Conservation (phyloP, 2,329 filamentous ascomycete species). For the Boeremia exigua region DNA sequence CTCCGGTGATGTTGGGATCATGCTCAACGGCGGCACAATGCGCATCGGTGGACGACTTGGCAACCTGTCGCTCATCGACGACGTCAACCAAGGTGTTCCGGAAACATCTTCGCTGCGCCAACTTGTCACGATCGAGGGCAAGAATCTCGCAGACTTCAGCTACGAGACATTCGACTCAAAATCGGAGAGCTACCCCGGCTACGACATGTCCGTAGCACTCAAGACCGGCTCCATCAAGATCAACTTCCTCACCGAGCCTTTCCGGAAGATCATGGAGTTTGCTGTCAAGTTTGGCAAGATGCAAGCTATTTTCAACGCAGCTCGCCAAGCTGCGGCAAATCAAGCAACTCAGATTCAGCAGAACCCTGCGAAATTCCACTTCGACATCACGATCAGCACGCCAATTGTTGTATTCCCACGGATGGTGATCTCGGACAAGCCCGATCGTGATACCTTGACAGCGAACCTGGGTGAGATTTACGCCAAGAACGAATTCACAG, state of each 20-base stretch:
- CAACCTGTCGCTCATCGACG: conserved; percentile 86
- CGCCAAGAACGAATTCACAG: conserved; percentile 89
- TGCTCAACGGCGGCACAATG: conserved; percentile 85
- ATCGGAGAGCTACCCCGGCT: conserved; percentile 83
- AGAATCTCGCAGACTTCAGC: conserved; percentile 94
- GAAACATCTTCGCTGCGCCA: conserved; percentile 81
- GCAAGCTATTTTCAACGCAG: conserved; percentile 98
- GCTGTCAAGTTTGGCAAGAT: conserved; percentile 99
- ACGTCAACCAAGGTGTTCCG: conserved; percentile 88
- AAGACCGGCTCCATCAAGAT: conserved; percentile 94
- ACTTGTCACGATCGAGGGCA: conserved; percentile 91
- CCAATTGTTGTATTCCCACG: conserved; percentile 95
- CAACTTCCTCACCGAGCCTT: conserved; percentile 96
- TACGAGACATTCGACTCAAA: conserved; percentile 92
- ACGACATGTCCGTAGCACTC: conserved; percentile 89
- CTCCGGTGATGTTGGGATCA: conserved; percentile 89
- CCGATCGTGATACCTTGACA: conserved; percentile 81
- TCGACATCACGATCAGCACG: conserved; percentile 90
- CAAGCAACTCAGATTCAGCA: conserved; percentile 94
- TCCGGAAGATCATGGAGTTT: conserved; percentile 97
- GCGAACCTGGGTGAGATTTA: conserved; percentile 98
- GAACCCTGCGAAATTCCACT: conserved; percentile 87
- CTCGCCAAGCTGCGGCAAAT: conserved; percentile 89
- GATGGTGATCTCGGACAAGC: conserved; percentile 71
- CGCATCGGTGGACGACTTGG: conserved; percentile 85